Base-by-base conservation (phyloP, 2,329 filamentous ascomycete genomes). In the Sporothrix schenckii region DNA sequence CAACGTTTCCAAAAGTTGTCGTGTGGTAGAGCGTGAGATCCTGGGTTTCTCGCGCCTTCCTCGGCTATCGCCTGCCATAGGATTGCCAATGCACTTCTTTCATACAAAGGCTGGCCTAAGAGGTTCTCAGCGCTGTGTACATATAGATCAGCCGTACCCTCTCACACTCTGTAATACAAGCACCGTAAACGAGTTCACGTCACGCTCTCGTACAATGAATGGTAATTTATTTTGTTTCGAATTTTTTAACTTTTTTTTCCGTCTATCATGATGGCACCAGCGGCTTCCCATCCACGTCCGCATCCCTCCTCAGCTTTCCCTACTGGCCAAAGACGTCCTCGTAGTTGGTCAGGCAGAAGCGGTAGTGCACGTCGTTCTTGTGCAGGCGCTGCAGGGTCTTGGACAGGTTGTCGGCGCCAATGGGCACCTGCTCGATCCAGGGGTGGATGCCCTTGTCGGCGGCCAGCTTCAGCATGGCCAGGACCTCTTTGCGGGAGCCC, bases 401-500 rank as follows among this genome's bases (percentile, higher is more conserved):
- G 77, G 88, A 87, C 79, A 92, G 87, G 41, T 90, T 91, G 75
- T 89, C 86, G 74, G 88, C 89, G 73, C 86, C 88, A 77, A 97
- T 91, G 66, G 90, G 87, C 61, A 96, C 87, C 76, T 89, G 83
- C 82, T 92, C 86, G 50, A 93, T 85, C 89, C 90, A 92, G 11
- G 88, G 87, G 79, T 87, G 84, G 75, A 93, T 83, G 3, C 86
- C 86, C 83, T 90, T 90, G 74, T 91, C 87, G 4, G 87, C 89
- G 13, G 89, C 89, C 71, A 93, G 80, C 80, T 91, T 81, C 77
- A 93, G 79, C 91, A 93, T 93, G 74, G 86, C 85, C 69, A 92
- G 79, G 79, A 89, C 89, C 84, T 93, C 91, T 61, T 84, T 84
- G 70, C 91, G 84, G 77, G 86, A 90, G 21, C 91, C 91, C 73